A percentile compares a stretch with the other conserved stretches of the same genome.
Conservation (phyloP, 2,329 filamentous ascomycete genomes). For the Plectosphaerella plurivora region DNA sequence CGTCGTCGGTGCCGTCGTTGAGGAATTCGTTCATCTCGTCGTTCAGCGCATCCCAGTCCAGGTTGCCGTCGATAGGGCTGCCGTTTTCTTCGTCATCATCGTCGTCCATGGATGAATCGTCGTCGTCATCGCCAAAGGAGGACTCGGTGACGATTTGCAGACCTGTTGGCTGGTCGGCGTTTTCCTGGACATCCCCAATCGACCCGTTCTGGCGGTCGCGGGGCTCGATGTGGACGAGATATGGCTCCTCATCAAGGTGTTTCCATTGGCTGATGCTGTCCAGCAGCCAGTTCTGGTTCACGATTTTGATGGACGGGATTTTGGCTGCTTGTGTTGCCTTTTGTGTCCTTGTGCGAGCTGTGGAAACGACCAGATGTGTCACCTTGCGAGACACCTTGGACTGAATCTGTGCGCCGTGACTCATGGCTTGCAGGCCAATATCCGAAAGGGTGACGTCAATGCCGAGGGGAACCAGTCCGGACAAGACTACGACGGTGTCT, state of each 20-base stretch:
- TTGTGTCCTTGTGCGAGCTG: conserved; percentile 70
- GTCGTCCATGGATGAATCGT: conserved; percentile 20
- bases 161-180: conserved; percentile 13
- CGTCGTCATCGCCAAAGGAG: conserved; percentile 22
- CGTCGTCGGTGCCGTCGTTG: conserved; percentile 45
- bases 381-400: conserved; percentile 56
- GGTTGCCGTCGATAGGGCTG: conserved; percentile 50
- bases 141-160: conserved; percentile 18
- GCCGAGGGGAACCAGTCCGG: conserved; percentile 81
- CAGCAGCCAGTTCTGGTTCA: conserved; percentile 84
- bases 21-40: conserved; percentile 76
- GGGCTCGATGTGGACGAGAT: conserved; percentile 70
- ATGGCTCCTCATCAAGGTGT: conserved; percentile 72
- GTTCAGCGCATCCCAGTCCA: conserved; percentile 61
- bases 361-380: conserved; percentile 71
- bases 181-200: conserved; percentile 7
- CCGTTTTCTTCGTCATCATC: conserved; percentile 46
- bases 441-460: conserved; percentile 77
- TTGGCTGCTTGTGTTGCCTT: conserved; percentile 86
- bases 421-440: conserved; percentile 79
- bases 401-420: conserved; percentile 70
- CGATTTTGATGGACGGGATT: conserved; percentile 80
- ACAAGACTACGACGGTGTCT: conserved; percentile 77
- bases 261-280: conserved; percentile 83
- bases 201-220: conserved; percentile 48